Evolutionary conservation across 2,329 filamentous ascomycete species (phyloP).

Genomic region (Alternaria viburni): DNA sequence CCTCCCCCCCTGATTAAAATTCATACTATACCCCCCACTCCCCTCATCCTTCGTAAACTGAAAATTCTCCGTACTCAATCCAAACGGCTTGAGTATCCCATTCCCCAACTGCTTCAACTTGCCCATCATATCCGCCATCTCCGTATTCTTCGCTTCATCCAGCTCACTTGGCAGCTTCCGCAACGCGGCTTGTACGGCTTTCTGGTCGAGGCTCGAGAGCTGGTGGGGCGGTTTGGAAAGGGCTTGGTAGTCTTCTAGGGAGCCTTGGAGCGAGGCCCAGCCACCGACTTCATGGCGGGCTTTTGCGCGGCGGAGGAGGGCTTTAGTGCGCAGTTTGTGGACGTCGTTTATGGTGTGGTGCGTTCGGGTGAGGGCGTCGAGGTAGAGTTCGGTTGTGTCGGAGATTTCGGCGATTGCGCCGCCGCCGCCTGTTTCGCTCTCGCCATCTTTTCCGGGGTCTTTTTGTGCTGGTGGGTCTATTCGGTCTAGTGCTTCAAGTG

Average conservation of each 20-base stretch:
- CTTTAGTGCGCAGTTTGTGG: conserved; percentile 79
- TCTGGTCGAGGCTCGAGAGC: conserved; percentile 69
- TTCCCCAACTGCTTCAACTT: conserved; percentile 94
- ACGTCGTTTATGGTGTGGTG: conserved; percentile 63
- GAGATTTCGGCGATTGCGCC: conserved; percentile 67
- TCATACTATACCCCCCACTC: conserved; percentile 92
- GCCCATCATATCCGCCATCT: conserved; percentile 97
- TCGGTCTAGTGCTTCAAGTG: conserved; percentile 74
- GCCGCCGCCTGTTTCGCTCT: conserved; percentile 55
- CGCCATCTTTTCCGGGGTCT: conserved; percentile 48
- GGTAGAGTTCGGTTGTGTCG: conserved; percentile 50
- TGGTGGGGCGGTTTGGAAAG: conserved; percentile 64
- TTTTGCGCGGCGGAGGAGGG: conserved; percentile 78
- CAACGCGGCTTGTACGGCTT: conserved; percentile 71
- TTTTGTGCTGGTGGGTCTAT: conserved; percentile 54
- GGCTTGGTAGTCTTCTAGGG: conserved; percentile 78
- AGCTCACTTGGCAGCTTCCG: conserved; percentile 69
- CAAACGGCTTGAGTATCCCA: conserved; percentile 89
- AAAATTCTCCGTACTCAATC: conserved; percentile 92
- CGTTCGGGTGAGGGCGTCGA: conserved; percentile 40
- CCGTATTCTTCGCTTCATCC: conserved; percentile 80
- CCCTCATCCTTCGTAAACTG: conserved; percentile 91
- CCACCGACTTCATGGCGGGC: conserved; percentile 73
- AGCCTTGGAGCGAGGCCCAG: conserved; percentile 81
- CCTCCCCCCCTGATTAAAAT: conserved; percentile 66